Conservation (phyloP, 1,139 yeast species). For the Hyphopichia buzzinii region DNA sequence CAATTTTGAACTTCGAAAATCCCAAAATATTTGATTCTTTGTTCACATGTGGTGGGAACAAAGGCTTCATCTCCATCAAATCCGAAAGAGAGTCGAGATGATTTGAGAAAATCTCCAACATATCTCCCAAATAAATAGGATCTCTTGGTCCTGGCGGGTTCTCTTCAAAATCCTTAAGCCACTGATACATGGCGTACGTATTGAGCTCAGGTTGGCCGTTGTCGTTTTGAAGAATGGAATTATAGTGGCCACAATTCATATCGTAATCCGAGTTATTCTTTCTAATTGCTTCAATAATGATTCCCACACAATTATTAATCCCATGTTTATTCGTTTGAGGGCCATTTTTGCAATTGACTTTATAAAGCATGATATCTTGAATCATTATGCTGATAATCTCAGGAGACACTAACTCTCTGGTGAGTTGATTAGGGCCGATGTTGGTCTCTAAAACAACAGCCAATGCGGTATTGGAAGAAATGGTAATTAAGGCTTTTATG, state of each 20-base stretch:
- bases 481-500: slow-evolving; percentile 86
- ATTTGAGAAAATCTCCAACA: slow-evolving; percentile 41
- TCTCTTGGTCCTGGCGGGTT: slow-evolving; percentile 49
- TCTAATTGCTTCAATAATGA: slow-evolving; percentile 46
- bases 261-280: slow-evolving; percentile 51
- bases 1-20: slow-evolving; percentile 40
- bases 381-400: slow-evolving; percentile 35
- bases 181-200: slow-evolving; percentile 44
- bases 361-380: slow-evolving; percentile 39
- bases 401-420: slow-evolving; percentile 44
- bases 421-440: slow-evolving; percentile 48
- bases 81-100: slow-evolving; percentile 30
- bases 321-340: slow-evolving; percentile 43
- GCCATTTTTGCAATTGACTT: slow-evolving; percentile 15
- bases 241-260: slow-evolving; percentile 42
- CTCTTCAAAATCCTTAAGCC: slow-evolving; percentile 48
- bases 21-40: slow-evolving; percentile 27
- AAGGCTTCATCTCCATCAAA: slow-evolving; percentile 27
- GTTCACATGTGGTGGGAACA: slow-evolving; percentile 20
- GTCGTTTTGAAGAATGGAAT: slow-evolving; percentile 27
- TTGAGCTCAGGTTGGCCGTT: slow-evolving; percentile 40
- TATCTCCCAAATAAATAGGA: slow-evolving; percentile 46
- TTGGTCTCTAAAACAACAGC: slow-evolving; percentile 48
- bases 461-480: slow-evolving; percentile 68
- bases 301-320: slow-evolving; percentile 46